Evolutionary conservation across 352 stramenopile species (phyloP), one percentile per base, ranked within the genome.

Genomic region (Phytophthora uliginosa): DNA sequence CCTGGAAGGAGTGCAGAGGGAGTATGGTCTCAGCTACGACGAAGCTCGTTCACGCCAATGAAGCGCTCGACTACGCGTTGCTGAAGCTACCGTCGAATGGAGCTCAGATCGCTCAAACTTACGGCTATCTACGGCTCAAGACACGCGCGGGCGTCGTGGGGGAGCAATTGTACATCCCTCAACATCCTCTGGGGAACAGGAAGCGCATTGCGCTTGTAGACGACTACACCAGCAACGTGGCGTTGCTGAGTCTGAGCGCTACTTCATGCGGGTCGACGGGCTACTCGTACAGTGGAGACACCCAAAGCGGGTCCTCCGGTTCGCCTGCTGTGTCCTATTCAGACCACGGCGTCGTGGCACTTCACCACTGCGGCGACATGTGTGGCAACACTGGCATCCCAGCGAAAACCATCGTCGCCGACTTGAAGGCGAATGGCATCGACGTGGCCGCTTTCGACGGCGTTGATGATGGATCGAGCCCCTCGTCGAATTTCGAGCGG

Each of bases 201-300:
- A 89, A 91, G 52, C 76, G 82, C 24, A 75, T 91, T 48, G 78
- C 79, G 7, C 71, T 84, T 22, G 36, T 78, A 17, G 81, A 89
- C 45, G 84, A 89, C 57, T 83, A 76, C 47, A 68, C 63, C 20
- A 84, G 65, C n/a, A 74, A 78, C 33, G 71, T 83, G 4, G 52
- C 64, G 20, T 63, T 79, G 8, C 73, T 83, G 22, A 81, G 82
- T 66, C 61, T 86, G 0, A 75, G 65, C 24, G 67, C 77, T 0
- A 61, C 52, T 15, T 84, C 78, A 2, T 94, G 86, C 56, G 58
- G 70, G 12, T 38, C 45, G 4, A 66, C 59, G 0, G 84, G 81
- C 2, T 86, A 89, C 53, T 77, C 74, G 17, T 91, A 93, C 70
- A 89, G 78, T 36, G 83, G 74, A 24, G 87, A 94, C 45, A 94